Percentiles rank a stretch among this genome's conserved stretches.
Evolutionary conservation across 768 basidiomycete species (phyloP).

Genomic region (Tephrocybe rancida): DNA sequence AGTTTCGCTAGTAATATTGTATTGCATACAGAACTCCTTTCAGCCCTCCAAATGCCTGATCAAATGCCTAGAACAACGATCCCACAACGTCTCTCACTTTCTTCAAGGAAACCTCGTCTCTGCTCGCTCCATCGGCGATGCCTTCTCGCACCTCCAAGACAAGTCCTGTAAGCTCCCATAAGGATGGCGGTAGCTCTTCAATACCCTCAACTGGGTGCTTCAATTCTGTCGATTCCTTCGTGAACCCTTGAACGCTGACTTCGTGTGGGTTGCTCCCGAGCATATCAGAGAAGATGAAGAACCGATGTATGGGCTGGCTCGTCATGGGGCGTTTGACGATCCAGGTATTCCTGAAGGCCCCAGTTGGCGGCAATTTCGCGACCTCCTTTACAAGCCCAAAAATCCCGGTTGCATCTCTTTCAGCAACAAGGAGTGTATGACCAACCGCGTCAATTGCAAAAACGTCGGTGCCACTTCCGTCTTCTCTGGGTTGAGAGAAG

Average conservation of each 20-base stretch:
- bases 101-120: constrained; percentile 26
- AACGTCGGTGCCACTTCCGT: neutral
- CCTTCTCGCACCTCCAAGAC: constrained; percentile 34
- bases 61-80: neutral
- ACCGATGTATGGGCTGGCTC: constrained; percentile 34
- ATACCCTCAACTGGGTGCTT: constrained; percentile 19
- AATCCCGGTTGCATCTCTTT: constrained; percentile 30
- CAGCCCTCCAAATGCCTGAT: too few species aligned
- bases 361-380: constrained; percentile 25
- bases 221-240: constrained; percentile 26
- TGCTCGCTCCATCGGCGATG: constrained; percentile 15
- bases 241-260: constrained; percentile 39
- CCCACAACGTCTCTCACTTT: constrained; percentile 27
- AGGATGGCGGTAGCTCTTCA: constrained; percentile 23
- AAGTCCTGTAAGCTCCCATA: constrained; percentile 33
- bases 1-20: too few species aligned
- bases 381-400: constrained; percentile 23
- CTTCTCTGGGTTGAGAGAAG: constrained; percentile 21
- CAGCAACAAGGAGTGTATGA: constrained; percentile 19
- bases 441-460: constrained; percentile 22
- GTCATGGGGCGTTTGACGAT: constrained; percentile 32
- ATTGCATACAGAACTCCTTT: too few species aligned
- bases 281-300: constrained; percentile 22
- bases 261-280: constrained; percentile 23
- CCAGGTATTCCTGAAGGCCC: constrained; percentile 36